Percentiles rank a stretch among this genome's conserved stretches.
Evolutionary conservation across 352 stramenopile genomes (phyloP).

Genomic region (Phytophthora palmivora): DNA sequence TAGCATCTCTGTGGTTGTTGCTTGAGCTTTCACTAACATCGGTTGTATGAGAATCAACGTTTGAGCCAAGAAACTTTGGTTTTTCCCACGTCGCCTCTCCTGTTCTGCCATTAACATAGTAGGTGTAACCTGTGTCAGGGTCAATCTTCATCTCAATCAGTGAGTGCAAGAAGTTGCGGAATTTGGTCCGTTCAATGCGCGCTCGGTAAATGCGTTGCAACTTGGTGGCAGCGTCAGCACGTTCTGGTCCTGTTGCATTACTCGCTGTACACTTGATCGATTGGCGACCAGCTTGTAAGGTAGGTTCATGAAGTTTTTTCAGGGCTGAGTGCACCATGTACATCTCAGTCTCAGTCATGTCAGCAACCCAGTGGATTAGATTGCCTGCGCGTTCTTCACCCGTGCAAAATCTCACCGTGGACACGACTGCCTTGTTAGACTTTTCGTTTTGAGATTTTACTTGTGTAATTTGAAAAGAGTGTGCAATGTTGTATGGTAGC

Average conservation of each 20-base stretch:
- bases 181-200: slow-evolving; percentile 68
- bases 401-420: slow-evolving; percentile 59
- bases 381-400: slow-evolving; percentile 19
- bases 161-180: slow-evolving; percentile 58
- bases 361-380: slow-evolving; percentile 50
- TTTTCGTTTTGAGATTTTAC: slow-evolving; percentile 28
- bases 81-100: slow-evolving; percentile 68
- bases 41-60: not conserved
- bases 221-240: slow-evolving; percentile 59
- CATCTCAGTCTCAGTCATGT: slow-evolving; percentile 66
- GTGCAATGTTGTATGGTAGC: slow-evolving; percentile 53
- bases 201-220: slow-evolving; percentile 78
- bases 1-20: slow-evolving; percentile 9
- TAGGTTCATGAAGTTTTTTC: slow-evolving; percentile 46
- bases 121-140: slow-evolving; percentile 43
- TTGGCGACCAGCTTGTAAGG: slow-evolving; percentile 3
- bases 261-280: slow-evolving; percentile 47
- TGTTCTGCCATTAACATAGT: slow-evolving; percentile 73
- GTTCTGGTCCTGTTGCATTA: slow-evolving; percentile 74
- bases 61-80: slow-evolving; percentile 33
- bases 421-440: slow-evolving; percentile 16
- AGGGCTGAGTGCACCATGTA: slow-evolving; percentile 59
- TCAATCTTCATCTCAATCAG: slow-evolving; percentile 68
- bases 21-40: slow-evolving; percentile 12
- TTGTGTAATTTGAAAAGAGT: slow-evolving; percentile 71